Evolutionary conservation across 2,329 filamentous ascomycete genomes (phyloP), one percentile per base, ranked within the genome.

Genomic region (Aureobasidium zeae): DNA sequence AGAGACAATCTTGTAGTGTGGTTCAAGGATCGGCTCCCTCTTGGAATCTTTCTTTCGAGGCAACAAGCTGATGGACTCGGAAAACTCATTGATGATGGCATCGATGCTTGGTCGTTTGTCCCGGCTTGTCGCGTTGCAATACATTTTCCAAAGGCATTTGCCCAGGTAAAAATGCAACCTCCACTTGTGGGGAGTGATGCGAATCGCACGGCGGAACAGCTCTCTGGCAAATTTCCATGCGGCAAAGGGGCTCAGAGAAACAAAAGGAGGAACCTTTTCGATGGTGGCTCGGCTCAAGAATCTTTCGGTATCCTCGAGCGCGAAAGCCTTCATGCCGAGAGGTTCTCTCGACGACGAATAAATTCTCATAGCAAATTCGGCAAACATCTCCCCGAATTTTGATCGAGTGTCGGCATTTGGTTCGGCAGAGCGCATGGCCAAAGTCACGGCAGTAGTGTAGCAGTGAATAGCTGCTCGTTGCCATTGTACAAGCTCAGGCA

Each of bases 1-100:
- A 2, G 84, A 83, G 25, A 91, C 74, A 15, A 94, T 80, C 64
- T 94, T 94, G 69, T 93, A 94, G 58, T 94, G 87, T 3, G 88
- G 88, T 59, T 94, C 88, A 12, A 95, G 72, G 17, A 93, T 80
- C 0, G 85, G 86, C 48, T 94, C 86, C 53, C 82, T 74, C 52
- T 70, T 71, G 48, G 74, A 74, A 48, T 74, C 70, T 41, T 55
- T 59, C 36, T 56, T 56, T 8, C 52, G 50, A 2, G 80, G 79
- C 17, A 81, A 62, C 7, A 69, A 68, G 44, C 78, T 70, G 45
- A 84, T 76, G 2, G 81, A 73, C 52, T 19, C 65, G 62, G 5
- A 51, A 49, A 15, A 50, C n/a, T 44, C 39, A 15, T 44, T 47
- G 39, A 55, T 51, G 25, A 50, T 50, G 48, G 45, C 34, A 22